Percentiles rank a stretch among this genome's conserved stretches.
These are phyloP conservation scores for Pseudocercospora cruenta DNA, from an alignment of 2,329 filamentous ascomycete genomes.

Conservation along the genomic window DNA sequence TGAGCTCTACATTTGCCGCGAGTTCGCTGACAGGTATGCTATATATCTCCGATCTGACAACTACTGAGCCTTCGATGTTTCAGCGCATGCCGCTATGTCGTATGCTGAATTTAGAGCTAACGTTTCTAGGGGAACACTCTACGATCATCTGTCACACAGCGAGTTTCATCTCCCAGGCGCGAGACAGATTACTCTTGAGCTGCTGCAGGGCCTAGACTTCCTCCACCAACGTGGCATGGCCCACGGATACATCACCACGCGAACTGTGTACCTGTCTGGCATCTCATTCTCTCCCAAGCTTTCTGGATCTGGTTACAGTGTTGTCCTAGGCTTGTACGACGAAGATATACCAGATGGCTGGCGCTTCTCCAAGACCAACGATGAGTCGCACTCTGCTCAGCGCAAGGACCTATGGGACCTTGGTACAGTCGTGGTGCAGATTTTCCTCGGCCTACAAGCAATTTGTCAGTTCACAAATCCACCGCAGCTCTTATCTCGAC, in stretches of 20 bases:
- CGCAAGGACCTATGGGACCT: conserved; percentile 96
- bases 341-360: conserved; percentile 27
- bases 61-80: background rate
- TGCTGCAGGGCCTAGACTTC: conserved; percentile 85
- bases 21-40: conserved; percentile 30
- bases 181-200: conserved; percentile 86
- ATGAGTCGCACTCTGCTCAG: conserved; percentile 38
- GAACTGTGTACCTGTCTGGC: conserved; percentile 30
- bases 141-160: conserved; percentile 79
- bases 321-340: conserved; percentile 58
- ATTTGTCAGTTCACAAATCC: conserved; percentile 79
- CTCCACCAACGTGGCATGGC: conserved; percentile 82
- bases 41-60: background rate
- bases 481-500: conserved; percentile 68
- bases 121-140: conserved; percentile 64
- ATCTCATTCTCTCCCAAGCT: conserved; percentile 61
- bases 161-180: conserved; percentile 71
- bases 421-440: conserved; percentile 87
- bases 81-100: background rate
- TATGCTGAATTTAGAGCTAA: background rate
- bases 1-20: conserved; percentile 33
- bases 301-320: conserved; percentile 72
- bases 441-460: conserved; percentile 84
- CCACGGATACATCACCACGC: conserved; percentile 54
- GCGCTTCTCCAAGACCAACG: conserved; percentile 18